Evolutionary conservation across 202 grass and related monocot species (phyloP), one percentile per base, ranked within the genome.

Genomic region (Saccharum hybrid): DNA sequence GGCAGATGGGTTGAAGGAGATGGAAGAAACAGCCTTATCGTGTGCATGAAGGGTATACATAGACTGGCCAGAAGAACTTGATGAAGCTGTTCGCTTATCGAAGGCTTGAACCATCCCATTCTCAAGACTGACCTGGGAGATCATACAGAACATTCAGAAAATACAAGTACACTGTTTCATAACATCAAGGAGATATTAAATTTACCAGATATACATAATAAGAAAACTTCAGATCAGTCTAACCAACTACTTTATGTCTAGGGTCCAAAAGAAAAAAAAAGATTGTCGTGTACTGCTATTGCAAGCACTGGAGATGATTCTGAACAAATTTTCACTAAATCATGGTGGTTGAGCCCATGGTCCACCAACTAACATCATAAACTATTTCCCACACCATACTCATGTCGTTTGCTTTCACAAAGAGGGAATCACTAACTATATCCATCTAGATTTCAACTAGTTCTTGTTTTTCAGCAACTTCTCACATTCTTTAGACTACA

Each of bases 91-190:
- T 60, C 96, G 89, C 78, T 81, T 90, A 82, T 98, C 96, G 18
- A 98, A 96, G 14, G 86, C 91, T 87, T 96, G 96, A 76, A 98
- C 93, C 73, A 71, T 94, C 37, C 93, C 93, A 84, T 98, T 96
- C 56, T 98, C 91, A 83, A 98, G 96, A 88, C 96, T 98, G 45
- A 90, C 86, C 96, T 98, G 83, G 49, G 16, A 86, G 76, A 81
- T 31, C 28, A 81, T 66, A 77, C 28, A 85, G 30, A 76, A 86
- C 57, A 37, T 42, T 42, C 33, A 70, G 66, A 86, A 30, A 46
- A 22, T 38, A 13, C 22, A 57, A 42, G 40, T 71, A 13, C 5
- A 62, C 16, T 45, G 39, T 74, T 67, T 46, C 40, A 78, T 57
- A 73, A 76, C 51, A 74, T 60, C 22, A 26, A 30, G 26, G 18